Base-by-base conservation (phyloP, 2,329 filamentous ascomycete species). In the Coniochaeta pulveracea region DNA sequence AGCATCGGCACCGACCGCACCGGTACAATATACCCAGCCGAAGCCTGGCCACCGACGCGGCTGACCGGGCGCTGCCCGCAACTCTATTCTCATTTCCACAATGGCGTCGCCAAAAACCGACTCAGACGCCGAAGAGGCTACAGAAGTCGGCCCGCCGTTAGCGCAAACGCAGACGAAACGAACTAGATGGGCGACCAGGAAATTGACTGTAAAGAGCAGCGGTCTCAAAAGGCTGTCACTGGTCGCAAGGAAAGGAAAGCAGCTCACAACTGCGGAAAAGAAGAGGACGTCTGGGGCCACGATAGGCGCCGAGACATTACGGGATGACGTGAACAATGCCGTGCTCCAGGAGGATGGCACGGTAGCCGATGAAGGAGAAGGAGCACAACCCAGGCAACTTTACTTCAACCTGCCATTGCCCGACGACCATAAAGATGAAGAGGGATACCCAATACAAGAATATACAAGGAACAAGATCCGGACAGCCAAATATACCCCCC, bases 401-500 rank as follows among this genome's bases (percentile, higher is more conserved):
- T 96, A 80, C 61, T 91, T 96, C 67, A 95, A 95, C 56, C 58
- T 80, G 19, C 79, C 85, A 6, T 64, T 98, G 34, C 86, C 91
- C 1, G 62, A 69, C 26, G 70, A 79, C 16, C 72, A 82, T 42
- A 67, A 80, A 47, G 85, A 95, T 50, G 83, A 91, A 40, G 76
- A 93, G 29, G 91, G 88, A 22, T 69, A 75, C 38, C 82, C 86
- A 3, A 55, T 64, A 34, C 66, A 72, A 37, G 64, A 72, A 15
- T 98, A 80, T 56, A 71, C 83, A 31, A 72, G 89, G 44, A 98
- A 98, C 66, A 98, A 98, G 68, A 94, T 98, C 55, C 74, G 93
- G 46, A 98, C 91, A 3, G 85, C 91, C 38, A 98, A 96, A 60
- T 98, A 98, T 57, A 98, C 91, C 6, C 81, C 93, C 7, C 58